Evolutionary conservation across 805 yeast species (phyloP), one percentile per base, ranked within the genome.

Genomic region (Allodekkera sacchari): DNA sequence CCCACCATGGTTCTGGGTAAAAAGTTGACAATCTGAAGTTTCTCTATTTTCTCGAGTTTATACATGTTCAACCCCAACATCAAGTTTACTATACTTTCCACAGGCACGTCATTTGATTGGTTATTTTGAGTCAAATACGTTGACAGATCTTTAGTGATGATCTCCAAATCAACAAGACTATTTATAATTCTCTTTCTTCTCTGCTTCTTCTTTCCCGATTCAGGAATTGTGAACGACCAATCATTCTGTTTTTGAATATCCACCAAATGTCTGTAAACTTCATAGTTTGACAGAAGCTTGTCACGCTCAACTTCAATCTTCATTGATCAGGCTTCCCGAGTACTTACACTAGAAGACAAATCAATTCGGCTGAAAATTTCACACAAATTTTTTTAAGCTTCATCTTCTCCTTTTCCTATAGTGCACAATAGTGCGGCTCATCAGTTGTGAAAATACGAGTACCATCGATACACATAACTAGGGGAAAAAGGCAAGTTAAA

Each of bases 1-100:
- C 74, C 78, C 9, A 88, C 96, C 64, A 84, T 60, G 5, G 84
- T 73, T 28, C 78, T 63, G 1, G 98, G 98, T 18, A 84, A 65
- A 6, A 77, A 64, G 52, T 89, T 88, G 34, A 88, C 68, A 24
- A 89, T 72, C 57, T 89, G 96, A 25, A 89, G 61, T 42, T 77
- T 74, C 49, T 89, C 98, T 17, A 83, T 77, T 53, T 84, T 83
- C 58, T 80, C 87, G 33, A 89, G 61, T 18, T 66, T 68, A 38
- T 68, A 76, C 21, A 59, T 44, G 36, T 70, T 65, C 30, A 78
- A 50, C 18, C 58, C 64, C 1, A 40, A 28, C 62, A 79, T 59
- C 31, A 50, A 18, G 44, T 48, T 42, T 49, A 71, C 26, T 23
- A 53, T 43, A 27, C 35, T 44, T n/a, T 37, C 37, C 7, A 54